Percentiles rank a stretch among this genome's conserved stretches.
These are phyloP conservation scores for Camelina hispida DNA, from an alignment of 345 rosid genomes.

Conservation along the genomic window DNA sequence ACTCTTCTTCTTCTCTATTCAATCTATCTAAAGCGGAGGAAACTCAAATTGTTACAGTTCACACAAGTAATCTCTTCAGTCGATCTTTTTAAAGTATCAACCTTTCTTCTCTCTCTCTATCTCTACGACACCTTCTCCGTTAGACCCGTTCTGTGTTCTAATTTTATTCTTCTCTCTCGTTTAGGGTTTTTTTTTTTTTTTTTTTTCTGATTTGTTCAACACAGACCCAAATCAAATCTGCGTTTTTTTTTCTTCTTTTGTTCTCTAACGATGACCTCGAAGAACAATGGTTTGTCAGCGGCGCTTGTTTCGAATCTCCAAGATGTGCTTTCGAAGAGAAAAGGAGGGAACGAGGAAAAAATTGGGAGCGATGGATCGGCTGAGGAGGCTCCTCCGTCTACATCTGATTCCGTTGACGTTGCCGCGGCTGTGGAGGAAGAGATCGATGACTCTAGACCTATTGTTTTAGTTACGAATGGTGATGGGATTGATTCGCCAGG, in stretches of 20 bases:
- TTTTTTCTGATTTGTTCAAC: constrained; percentile 31
- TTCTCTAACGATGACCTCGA: constrained; percentile 46
- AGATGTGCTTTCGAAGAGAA: constrained; percentile 70
- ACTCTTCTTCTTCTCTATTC: constrained; percentile 32
- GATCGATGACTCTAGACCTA: constrained; percentile 66
- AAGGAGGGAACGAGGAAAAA: constrained; percentile 44
- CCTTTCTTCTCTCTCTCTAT: constrained; percentile 29
- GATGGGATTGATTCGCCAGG: constrained; percentile 97
- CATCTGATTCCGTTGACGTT: constrained; percentile 53
- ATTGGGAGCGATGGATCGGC: constrained; percentile 49
- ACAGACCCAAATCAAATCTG: constrained; percentile 31
- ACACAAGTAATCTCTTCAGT: constrained; percentile 44
- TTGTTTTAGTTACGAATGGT: constrained; percentile 79
- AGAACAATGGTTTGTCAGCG: constrained; percentile 69
- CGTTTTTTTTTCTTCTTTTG: constrained; percentile 12
- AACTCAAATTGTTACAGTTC: constrained; percentile 42
- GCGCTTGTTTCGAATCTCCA: constrained; percentile 86
- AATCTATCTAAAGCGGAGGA: constrained; percentile 14
- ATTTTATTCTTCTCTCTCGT: constrained; percentile 37
- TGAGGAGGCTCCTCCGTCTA: constrained; percentile 54
- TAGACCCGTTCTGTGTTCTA: constrained; percentile 40
- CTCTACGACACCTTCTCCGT: constrained; percentile 32
- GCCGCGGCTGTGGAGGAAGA: constrained; percentile 42
- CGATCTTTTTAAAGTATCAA: constrained; percentile 28
- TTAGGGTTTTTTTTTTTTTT: constrained; percentile 38